Conservation (phyloP, 148 eudicot species). For the Camellia granthamiana region DNA sequence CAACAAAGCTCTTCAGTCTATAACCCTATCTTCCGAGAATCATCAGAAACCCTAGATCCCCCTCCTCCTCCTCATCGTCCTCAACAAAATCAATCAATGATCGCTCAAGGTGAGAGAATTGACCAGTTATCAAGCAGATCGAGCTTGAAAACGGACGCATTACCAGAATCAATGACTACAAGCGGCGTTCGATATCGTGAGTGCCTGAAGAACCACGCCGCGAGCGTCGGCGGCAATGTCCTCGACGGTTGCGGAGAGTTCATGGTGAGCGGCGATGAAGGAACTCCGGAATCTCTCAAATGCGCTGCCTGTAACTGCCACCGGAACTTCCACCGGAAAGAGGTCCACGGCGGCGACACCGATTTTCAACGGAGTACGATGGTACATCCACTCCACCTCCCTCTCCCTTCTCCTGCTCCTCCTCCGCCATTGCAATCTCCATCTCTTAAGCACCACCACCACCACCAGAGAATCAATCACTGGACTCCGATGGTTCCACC, state of each 20-base stretch:
- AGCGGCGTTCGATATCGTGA: conserved; percentile 29
- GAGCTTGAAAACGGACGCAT: conserved; percentile 1
- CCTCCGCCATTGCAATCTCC: conserved; percentile 27
- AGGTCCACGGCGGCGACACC: background rate
- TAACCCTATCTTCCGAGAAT: conserved; percentile 18
- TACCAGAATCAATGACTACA: background rate
- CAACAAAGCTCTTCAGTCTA: conserved; percentile 27
- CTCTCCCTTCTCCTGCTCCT: conserved; percentile 17
- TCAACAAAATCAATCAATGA: background rate
- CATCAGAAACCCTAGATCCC: conserved; percentile 24
- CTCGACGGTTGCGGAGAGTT: conserved; percentile 58
- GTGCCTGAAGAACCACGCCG: conserved; percentile 56
- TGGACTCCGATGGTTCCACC: conserved; percentile 30
- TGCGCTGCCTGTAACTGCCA: conserved; percentile 57
- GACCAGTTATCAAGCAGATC: conserved; percentile 21
- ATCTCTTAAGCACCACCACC: conserved; percentile 15
- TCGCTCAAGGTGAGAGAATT: background rate
- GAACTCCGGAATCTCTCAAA: conserved; percentile 36
- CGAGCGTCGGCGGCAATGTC: conserved; percentile 46
- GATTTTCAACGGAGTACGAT: background rate
- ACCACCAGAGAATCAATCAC: background rate
- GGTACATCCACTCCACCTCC: conserved; percentile 39
- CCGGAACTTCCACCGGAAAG: conserved; percentile 51
- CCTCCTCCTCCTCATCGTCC: conserved; percentile 2
- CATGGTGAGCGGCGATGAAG: conserved; percentile 44